Conservation (phyloP, 345 rosid species). For the Aquilaria yunnanensis region DNA sequence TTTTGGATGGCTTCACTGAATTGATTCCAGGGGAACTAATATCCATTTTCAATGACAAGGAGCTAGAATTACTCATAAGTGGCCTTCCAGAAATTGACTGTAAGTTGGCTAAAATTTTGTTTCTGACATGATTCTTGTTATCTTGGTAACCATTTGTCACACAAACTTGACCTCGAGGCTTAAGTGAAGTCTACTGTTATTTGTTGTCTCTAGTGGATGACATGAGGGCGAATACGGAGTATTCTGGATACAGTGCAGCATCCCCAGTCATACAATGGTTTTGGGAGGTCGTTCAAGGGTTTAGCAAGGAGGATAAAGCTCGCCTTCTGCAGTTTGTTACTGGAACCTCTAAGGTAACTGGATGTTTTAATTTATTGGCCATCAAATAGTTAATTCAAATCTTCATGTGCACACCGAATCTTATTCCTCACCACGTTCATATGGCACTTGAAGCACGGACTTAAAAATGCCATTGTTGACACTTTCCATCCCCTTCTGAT, state of each 20-base stretch:
- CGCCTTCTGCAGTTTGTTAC: conserved; percentile 95
- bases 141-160: neutral
- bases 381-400: neutral
- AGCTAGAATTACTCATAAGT: conserved; percentile 82
- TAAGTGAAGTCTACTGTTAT: conserved; percentile 9
- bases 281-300: conserved; percentile 96
- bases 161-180: neutral
- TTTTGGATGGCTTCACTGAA: conserved; percentile 83
- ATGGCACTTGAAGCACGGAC: too few relatives aligned
- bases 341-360: conserved; percentile 87
- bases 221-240: conserved; percentile 86
- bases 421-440: too few relatives aligned
- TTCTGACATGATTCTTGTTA: conserved; percentile 3
- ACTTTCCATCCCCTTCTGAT: too few relatives aligned
- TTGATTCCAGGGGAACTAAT: conserved; percentile 70
- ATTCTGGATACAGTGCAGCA: conserved; percentile 87
- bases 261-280: conserved; percentile 97
- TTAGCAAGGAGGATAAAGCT: conserved; percentile 97
- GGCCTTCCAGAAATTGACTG: conserved; percentile 97
- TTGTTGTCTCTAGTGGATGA: conserved; percentile 66
- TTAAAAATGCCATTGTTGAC: too few relatives aligned
- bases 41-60: conserved; percentile 91
- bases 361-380: neutral
- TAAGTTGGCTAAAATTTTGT: conserved; percentile 31
- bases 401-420: too few relatives aligned